Evolutionary conservation across 2,329 filamentous ascomycete species (phyloP).

Genomic region (Aspergillus chevalieri): DNA sequence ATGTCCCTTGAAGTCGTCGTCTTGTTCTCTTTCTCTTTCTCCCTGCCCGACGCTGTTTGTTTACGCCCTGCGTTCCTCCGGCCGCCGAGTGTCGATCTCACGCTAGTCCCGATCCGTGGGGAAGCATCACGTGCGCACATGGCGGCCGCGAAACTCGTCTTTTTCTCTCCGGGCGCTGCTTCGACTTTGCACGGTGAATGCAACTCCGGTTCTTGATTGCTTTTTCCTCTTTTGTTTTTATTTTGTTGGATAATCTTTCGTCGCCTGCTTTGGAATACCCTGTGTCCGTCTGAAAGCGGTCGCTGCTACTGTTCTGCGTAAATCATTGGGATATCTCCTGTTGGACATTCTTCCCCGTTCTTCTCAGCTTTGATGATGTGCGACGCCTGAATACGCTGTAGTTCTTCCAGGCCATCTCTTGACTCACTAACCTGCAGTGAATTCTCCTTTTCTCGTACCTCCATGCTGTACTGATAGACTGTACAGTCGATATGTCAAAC

Average conservation of each 20-base stretch:
- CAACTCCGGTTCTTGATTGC: background rate
- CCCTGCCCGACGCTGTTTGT: conserved; percentile 26
- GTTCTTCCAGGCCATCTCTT: conserved; percentile 3
- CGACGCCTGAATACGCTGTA: conserved; percentile 10
- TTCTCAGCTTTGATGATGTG: conserved; percentile 13
- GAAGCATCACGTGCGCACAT: conserved; percentile 18
- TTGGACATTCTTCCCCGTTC: conserved; percentile 8
- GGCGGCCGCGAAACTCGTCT: conserved; percentile 14
- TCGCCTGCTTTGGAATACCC: no score
- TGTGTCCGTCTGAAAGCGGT: no score
- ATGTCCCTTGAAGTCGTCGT: background rate
- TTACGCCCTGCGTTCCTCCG: conserved; percentile 33
- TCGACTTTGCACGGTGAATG: background rate
- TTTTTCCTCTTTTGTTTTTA: background rate
- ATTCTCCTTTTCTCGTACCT: background rate
- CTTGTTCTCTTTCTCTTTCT: no score
- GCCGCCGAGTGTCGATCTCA: conserved; percentile 22
- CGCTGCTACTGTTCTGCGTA: no score
- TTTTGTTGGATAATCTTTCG: conserved; percentile 10
- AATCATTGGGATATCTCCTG: conserved; percentile 7
- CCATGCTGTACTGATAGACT: background rate
- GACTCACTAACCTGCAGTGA: conserved; percentile 6
- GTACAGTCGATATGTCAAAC: conserved; percentile 38
- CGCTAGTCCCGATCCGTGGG: conserved; percentile 18
- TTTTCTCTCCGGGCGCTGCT: conserved; percentile 4